These are phyloP conservation scores for Chalciporus sp. DNA, from an alignment of 1,284 basidiomycete species.

Conservation along the genomic window DNA sequence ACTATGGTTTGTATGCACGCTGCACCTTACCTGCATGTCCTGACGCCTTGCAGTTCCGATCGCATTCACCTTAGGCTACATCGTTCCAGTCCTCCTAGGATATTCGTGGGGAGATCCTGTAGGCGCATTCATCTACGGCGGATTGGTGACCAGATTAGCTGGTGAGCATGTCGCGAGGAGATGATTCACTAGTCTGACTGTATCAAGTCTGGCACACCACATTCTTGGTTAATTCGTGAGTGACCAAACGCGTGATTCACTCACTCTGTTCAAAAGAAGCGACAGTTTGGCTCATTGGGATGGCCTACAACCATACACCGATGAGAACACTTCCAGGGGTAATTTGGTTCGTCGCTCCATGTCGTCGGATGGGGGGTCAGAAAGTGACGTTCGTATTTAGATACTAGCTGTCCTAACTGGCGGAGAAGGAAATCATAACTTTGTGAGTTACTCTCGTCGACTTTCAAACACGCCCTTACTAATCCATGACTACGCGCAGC, in stretches of 20 bases:
- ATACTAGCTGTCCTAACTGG: constrained; percentile 70
- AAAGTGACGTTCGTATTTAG: constrained; percentile 36
- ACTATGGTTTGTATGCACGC: constrained; percentile 54
- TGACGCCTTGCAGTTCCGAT: constrained; percentile 47
- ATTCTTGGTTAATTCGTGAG: constrained; percentile 78
- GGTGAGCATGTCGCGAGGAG: constrained; percentile 43
- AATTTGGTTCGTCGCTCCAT: constrained; percentile 54
- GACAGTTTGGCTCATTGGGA: constrained; percentile 75
- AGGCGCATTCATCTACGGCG: constrained; percentile 72
- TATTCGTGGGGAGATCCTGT: constrained; percentile 58
- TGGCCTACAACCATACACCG: constrained; percentile 75
- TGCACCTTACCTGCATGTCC: neutral
- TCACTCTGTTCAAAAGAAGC: constrained; percentile 1
- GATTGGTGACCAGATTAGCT: constrained; percentile 60
- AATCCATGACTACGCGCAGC: constrained; percentile 20
- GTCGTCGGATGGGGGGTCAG: neutral
- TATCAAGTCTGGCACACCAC: constrained; percentile 71
- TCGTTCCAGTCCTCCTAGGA: constrained; percentile 57
- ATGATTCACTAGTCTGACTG: neutral
- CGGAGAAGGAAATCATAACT: constrained; percentile 82
- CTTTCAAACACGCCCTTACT: neutral
- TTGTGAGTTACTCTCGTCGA: constrained; percentile 46
- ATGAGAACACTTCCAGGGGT: constrained; percentile 76
- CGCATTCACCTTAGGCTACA: constrained; percentile 61
- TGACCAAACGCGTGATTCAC: constrained; percentile 9